Evolutionary conservation across 176 grass and related monocot genomes (phyloP), one percentile per base, ranked within the genome.

Genomic region (Microstegium vimineum): DNA sequence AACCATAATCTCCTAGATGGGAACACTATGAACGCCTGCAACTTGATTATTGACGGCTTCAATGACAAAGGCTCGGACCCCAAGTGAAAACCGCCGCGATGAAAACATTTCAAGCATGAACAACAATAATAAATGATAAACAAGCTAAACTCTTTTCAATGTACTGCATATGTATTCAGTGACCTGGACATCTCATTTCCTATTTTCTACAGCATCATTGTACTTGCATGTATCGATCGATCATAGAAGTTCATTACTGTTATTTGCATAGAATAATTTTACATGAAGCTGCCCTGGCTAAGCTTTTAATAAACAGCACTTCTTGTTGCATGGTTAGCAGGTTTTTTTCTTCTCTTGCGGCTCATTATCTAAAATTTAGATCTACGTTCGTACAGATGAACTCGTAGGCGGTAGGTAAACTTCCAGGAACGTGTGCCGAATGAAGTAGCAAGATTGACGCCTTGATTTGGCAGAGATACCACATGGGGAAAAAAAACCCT

Each of bases 1-100:
- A 97, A 97, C 70, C 90, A 98, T 30, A 91, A 80, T 89, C 86
- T 98, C 49, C 90, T 98, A 45, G 83, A 93, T 66, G 92, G 80
- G 11, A 60, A 87, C 4, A 85, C 89, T 56, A 93, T 98, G 90
- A 72, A 95, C 47, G 68, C 67, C 64, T 98, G 96, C 89, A 93
- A 69, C 77, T 65, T 86, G 70, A 87, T 93, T 69, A 81, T 99
- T 15, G 80, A 95, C 2, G 46, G n/a, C 54, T 85, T 75, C 8
- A 70, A 83, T 77, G 77, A 77, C 38, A 36, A 83, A 63, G 37
- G 23, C 47, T 74, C 51, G 0, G 64, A 81, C 52, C 85, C 69
- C 2, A 88, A 81, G 67, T 56, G 33, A 85, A 81, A 80, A 14
- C 5, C 73, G 71, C 83, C 31, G 10, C 11, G 1, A 43, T 28